Evolutionary conservation across 306 rosid species (phyloP).

Genomic region (Quercus mongolica): DNA sequence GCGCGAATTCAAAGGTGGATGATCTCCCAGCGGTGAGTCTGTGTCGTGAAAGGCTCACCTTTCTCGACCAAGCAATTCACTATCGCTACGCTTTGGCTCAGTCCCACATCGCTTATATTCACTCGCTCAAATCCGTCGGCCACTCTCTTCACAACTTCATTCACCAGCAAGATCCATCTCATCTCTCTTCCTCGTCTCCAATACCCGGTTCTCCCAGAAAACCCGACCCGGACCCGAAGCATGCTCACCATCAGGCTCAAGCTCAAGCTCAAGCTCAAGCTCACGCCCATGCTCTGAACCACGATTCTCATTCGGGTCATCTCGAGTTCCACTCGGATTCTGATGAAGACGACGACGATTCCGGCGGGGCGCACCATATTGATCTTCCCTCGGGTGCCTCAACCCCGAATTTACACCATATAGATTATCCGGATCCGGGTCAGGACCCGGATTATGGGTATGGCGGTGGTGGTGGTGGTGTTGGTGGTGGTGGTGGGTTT

Average conservation of each 20-base stretch:
- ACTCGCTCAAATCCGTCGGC: slow-evolving; percentile 62
- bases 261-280: neutral
- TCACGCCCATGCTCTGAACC: slow-evolving; percentile 7
- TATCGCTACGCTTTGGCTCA: slow-evolving; percentile 71
- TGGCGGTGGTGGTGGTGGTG: neutral
- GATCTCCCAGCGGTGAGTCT: slow-evolving; percentile 90
- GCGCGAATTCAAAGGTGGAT: slow-evolving; percentile 86
- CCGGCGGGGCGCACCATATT: slow-evolving; percentile 7
- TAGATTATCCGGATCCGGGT: slow-evolving; percentile 24
- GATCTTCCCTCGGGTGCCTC: slow-evolving; percentile 52
- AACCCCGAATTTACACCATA: slow-evolving; percentile 53
- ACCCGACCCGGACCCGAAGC: slow-evolving; percentile 17
- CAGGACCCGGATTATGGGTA: neutral
- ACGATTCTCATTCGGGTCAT: slow-evolving; percentile 63
- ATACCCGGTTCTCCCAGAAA: slow-evolving; percentile 44
- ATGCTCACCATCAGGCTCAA: neutral
- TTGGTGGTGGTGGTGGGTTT: slow-evolving; percentile 24
- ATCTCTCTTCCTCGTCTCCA: slow-evolving; percentile 31
- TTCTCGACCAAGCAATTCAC: slow-evolving; percentile 77
- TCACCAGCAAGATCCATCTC: slow-evolving; percentile 25
- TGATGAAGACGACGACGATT: slow-evolving; percentile 27
- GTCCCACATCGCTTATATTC: slow-evolving; percentile 67
- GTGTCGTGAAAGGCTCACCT: slow-evolving; percentile 69
- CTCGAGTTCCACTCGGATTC: slow-evolving; percentile 65
- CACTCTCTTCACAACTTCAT: slow-evolving; percentile 64